These are phyloP conservation scores for Suhomyces terraborum DNA, from an alignment of 1,139 yeast genomes.

Conservation along the genomic window DNA sequence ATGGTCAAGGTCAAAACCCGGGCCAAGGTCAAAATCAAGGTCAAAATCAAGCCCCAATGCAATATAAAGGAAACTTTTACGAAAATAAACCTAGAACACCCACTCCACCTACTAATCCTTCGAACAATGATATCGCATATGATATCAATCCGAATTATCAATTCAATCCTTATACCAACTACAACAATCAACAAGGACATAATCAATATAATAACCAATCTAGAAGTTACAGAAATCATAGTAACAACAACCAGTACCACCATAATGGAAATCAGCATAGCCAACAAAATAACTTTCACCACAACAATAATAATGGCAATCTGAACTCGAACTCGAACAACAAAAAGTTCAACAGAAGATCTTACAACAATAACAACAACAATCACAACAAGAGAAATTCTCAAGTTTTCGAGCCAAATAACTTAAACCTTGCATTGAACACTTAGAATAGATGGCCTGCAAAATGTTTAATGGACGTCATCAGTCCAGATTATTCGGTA, in stretches of 20 bases:
- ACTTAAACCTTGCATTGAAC: conserved; percentile 18
- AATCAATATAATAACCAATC: conserved; percentile 9
- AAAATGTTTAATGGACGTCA: conserved; percentile 4
- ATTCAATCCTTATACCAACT: conserved; percentile 14
- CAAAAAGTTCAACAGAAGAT: conserved; percentile 11
- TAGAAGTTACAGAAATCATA: conserved; percentile 11
- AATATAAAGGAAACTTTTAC: conserved; percentile 17
- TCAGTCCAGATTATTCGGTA: neutral
- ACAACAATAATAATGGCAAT: conserved; percentile 10
- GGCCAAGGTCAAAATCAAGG: conserved; percentile 8
- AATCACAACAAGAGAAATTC: conserved; percentile 20
- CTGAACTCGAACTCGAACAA: conserved; percentile 5
- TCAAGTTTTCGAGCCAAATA: conserved; percentile 20
- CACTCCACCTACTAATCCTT: conserved; percentile 28
- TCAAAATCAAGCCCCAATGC: conserved; percentile 9
- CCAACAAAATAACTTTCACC: conserved; percentile 15
- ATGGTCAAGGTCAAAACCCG: conserved; percentile 7
- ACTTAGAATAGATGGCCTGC: conserved; percentile 11
- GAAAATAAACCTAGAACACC: conserved; percentile 28
- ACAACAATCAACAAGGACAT: conserved; percentile 11
- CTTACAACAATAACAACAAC: conserved; percentile 11
- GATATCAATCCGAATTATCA: conserved; percentile 19
- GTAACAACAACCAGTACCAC: conserved; percentile 18
- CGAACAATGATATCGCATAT: conserved; percentile 14
- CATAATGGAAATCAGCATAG: conserved; percentile 11